phyloP scores from a whole-genome alignment of 2,329 filamentous ascomycete species.

The Talaromyces sp. region DNA sequence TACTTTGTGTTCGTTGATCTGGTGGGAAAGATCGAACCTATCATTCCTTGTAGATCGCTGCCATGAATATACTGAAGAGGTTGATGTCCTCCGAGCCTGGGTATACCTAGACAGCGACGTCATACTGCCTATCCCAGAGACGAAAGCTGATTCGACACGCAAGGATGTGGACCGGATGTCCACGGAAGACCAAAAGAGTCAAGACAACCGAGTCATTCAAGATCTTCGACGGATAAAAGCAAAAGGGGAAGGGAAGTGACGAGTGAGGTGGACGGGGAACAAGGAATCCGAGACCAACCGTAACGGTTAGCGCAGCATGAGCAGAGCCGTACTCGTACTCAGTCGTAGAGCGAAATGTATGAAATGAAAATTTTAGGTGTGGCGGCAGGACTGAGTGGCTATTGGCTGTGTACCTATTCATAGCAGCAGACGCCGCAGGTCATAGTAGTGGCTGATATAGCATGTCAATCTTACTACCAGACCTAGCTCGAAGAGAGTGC shows the following conservation, averaged over 20 bases:
- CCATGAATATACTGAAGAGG: background rate
- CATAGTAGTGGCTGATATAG: conserved; percentile 1
- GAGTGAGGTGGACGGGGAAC: too few relatives aligned
- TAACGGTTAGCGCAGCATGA: background rate
- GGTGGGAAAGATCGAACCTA: background rate
- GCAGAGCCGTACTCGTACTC: too few relatives aligned
- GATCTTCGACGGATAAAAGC: background rate
- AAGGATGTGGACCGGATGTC: background rate
- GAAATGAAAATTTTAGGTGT: background rate
- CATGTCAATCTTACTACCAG: background rate
- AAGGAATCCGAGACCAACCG: background rate
- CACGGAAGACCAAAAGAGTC: background rate
- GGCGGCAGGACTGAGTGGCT: background rate
- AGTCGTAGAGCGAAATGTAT: too few relatives aligned
- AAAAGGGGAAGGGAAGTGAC: background rate
- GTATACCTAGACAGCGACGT: background rate
- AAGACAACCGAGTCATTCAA: background rate
- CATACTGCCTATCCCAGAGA: background rate
- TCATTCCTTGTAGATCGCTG: background rate
- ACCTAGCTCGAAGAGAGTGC: background rate
- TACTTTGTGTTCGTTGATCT: background rate
- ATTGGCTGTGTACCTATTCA: background rate
- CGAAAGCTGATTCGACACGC: background rate
- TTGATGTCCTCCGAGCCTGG: background rate
- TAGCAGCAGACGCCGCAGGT: background rate